phyloP scores from a whole-genome alignment of 2,329 filamentous ascomycete genomes.

The Albifimbria verrucaria region DNA sequence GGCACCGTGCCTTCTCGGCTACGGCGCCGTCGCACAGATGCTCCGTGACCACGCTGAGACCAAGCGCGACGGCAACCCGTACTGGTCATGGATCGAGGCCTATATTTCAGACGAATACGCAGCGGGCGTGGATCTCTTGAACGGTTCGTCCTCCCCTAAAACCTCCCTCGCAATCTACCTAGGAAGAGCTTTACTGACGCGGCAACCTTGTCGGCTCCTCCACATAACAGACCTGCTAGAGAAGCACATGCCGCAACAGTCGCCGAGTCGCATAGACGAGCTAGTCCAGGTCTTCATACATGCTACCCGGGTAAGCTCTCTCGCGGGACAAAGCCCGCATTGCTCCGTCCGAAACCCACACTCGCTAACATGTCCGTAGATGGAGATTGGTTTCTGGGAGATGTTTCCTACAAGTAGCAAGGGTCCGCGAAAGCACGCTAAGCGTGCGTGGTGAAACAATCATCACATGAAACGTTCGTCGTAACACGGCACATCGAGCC shows the following conservation, averaged over 20 bases:
- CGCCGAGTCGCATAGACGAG: slow-evolving; percentile 73
- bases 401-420: slow-evolving; percentile 40
- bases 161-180: too few relatives aligned
- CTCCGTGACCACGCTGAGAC: slow-evolving; percentile 63
- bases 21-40: slow-evolving; percentile 73
- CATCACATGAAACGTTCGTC: too few relatives aligned
- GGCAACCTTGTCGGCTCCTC: background rate
- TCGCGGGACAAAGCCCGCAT: too few relatives aligned
- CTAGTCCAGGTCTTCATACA: slow-evolving; percentile 81
- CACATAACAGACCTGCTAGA: slow-evolving; percentile 67
- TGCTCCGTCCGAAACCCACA: too few relatives aligned
- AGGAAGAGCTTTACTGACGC: background rate
- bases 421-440: background rate
- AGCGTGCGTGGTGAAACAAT: background rate
- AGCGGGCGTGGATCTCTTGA: slow-evolving; percentile 67
- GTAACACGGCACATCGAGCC: background rate
- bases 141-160: slow-evolving; percentile 47
- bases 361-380: slow-evolving; percentile 27
- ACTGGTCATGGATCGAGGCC: slow-evolving; percentile 89
- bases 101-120: slow-evolving; percentile 80
- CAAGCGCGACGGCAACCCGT: slow-evolving; percentile 63
- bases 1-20: slow-evolving; percentile 86
- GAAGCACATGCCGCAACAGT: slow-evolving; percentile 68
- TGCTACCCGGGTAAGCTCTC: slow-evolving; percentile 70
- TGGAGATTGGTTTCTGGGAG: slow-evolving; percentile 55